A percentile compares a stretch with the other conserved stretches of the same genome.
These are phyloP conservation scores for Scenedesmus sp. DNA, from an alignment of 163 green algal species.

Conservation along the genomic window DNA sequence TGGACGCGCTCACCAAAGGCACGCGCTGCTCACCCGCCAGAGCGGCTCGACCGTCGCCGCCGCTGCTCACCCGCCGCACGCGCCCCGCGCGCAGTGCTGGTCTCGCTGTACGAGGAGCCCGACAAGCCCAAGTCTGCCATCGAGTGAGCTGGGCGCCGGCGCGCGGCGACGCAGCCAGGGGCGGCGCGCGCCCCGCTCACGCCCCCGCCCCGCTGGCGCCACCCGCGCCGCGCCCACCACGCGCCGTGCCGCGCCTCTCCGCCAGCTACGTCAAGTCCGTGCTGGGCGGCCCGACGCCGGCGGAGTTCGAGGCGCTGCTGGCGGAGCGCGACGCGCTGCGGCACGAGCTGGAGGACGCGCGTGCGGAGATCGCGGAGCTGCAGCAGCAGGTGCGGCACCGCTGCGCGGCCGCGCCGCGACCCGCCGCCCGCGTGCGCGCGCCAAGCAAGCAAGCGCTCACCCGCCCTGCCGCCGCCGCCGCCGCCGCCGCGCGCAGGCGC, in stretches of 20 bases:
- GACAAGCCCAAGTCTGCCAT: slow-evolving; percentile 75
- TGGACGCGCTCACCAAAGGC: slow-evolving; percentile 79
- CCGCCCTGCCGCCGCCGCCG: too few relatives aligned
- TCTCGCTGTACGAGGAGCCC: slow-evolving; percentile 76
- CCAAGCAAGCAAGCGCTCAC: too few relatives aligned
- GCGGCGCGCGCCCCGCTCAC: background rate
- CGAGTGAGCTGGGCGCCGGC: slow-evolving; percentile 59
- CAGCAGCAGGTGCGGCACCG: slow-evolving; percentile 41
- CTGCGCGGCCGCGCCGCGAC: too few relatives aligned
- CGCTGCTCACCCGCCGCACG: background rate
- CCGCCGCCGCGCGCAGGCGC: too few relatives aligned
- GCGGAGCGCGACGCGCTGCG: slow-evolving; percentile 65
- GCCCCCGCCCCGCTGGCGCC: background rate
- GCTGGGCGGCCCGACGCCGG: slow-evolving; percentile 70
- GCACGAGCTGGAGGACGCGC: slow-evolving; percentile 60
- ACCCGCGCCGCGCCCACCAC: background rate
- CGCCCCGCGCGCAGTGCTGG: slow-evolving; percentile 61
- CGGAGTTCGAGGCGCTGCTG: slow-evolving; percentile 67
- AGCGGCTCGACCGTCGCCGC: too few relatives aligned
- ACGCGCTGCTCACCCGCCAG: background rate
- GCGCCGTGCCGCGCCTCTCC: background rate
- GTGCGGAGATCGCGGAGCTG: slow-evolving; percentile 59
- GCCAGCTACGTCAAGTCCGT: slow-evolving; percentile 75
- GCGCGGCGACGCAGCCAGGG: background rate
- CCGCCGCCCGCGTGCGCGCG: too few relatives aligned